These are phyloP conservation scores for Polyplosphaeria fusca DNA, from an alignment of 495 filamentous ascomycete species.

Conservation along the genomic window DNA sequence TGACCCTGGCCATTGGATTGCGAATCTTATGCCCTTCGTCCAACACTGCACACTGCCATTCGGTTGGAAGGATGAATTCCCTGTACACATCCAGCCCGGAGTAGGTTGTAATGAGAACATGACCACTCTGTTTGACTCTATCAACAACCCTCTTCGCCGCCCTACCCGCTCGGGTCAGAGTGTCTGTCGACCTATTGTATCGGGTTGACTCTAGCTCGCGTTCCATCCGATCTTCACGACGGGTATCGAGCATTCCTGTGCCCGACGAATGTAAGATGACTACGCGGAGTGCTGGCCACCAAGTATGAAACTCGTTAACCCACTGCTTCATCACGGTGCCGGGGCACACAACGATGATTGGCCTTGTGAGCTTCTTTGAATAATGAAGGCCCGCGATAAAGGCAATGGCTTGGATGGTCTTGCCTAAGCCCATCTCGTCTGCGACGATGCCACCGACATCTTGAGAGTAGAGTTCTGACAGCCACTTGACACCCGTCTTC, in stretches of 20 bases:
- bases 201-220: conserved; percentile 55
- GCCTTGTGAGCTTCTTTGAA: conserved; percentile 76
- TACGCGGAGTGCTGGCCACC: conserved; percentile 94
- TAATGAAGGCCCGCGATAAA: conserved; percentile 90
- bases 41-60: conserved; percentile 91
- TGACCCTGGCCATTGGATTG: conserved; percentile 89
- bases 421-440: conserved; percentile 97
- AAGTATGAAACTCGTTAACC: conserved; percentile 96
- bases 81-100: conserved; percentile 86
- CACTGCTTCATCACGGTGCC: conserved; percentile 94
- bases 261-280: conserved; percentile 93
- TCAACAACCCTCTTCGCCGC: conserved; percentile 75
- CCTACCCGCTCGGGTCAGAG: conserved; percentile 53
- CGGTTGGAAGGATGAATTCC: conserved; percentile 68
- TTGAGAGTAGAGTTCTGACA: conserved; percentile 88
- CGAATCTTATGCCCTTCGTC: conserved; percentile 98
- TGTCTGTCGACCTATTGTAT: conserved; percentile 40
- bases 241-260: conserved; percentile 87
- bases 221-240: conserved; percentile 67
- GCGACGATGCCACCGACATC: conserved; percentile 91
- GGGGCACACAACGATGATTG: conserved; percentile 83
- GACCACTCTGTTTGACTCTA: conserved; percentile 78
- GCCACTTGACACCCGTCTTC: conserved; percentile 91
- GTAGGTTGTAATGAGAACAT: conserved; percentile 93
- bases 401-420: conserved; percentile 90